These are phyloP conservation scores for Beauveria sp. DNA, from an alignment of 2,329 filamentous ascomycete genomes.

Conservation along the genomic window DNA sequence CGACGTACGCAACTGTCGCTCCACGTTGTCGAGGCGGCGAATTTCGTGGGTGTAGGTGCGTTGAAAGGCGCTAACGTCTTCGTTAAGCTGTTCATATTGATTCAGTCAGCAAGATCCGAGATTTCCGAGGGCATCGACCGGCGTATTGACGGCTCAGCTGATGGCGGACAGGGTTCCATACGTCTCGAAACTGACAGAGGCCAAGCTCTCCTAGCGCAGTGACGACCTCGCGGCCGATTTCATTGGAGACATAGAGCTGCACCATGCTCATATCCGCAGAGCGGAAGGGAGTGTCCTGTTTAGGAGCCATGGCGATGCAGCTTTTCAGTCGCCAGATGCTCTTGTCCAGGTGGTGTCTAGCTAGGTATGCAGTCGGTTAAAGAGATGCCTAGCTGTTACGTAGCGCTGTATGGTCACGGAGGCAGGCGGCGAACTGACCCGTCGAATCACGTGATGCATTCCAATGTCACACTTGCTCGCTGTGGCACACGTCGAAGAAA, in stretches of 20 bases:
- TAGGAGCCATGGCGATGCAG: conserved; percentile 48
- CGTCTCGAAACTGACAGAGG: conserved; percentile 94
- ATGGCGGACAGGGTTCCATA: conserved; percentile 39
- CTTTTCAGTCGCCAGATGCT: conserved; percentile 21
- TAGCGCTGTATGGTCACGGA: conserved; percentile 1
- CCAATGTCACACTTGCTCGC: background rate
- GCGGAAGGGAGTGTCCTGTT: conserved; percentile 93
- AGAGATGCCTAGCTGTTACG: conserved; percentile 11
- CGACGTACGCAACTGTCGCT: conserved; percentile 84
- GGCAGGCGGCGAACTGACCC: background rate
- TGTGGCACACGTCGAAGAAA: background rate
- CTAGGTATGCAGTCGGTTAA: background rate
- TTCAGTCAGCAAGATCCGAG: conserved; percentile 12
- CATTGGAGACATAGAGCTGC: conserved; percentile 98
- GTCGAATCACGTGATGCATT: conserved; percentile 6
- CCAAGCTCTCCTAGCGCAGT: conserved; percentile 94
- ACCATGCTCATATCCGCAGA: conserved; percentile 99
- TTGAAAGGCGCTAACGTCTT: conserved; percentile 89
- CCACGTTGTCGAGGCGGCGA: conserved; percentile 92
- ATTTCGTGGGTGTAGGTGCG: conserved; percentile 97
- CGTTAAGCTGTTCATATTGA: conserved; percentile 62
- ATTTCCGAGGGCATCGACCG: background rate
- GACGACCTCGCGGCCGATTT: conserved; percentile 96
- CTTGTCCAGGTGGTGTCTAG: conserved; percentile 20
- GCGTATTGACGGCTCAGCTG: background rate